Evolutionary conservation across 2,329 filamentous ascomycete species (phyloP), one percentile per base, ranked within the genome.

Genomic region (Colletotrichum tabaci): DNA sequence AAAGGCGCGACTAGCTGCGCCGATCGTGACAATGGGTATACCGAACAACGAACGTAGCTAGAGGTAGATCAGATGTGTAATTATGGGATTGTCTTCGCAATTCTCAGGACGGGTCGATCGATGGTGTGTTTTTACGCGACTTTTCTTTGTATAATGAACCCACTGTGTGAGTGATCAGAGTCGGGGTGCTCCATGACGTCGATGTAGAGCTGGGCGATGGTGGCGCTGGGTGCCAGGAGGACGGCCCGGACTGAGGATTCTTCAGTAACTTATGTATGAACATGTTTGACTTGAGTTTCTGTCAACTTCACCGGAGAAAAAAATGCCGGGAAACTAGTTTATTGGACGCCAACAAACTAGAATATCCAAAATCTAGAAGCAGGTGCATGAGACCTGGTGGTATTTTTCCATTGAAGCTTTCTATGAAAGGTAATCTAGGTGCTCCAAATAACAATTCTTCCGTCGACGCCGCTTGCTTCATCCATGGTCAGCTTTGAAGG

Each of bases 401-500:
- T 71, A 61, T 55, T 38, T 38, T 38, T 56, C 42, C 53, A 69
- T 69, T 72, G 58, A 69, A 56, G 47, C 61, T 52, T 46, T 58
- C 63, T 67, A 65, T 67, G 49, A 70, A 53, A 61, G 57, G 44
- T 77, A 68, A 74, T 79, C 80, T 90, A 94, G 62, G 87, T 85
- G 75, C 87, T 87, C 93, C 93, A 96, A 76, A 96, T 90, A 61
- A 96, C 93, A 76, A 96, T 86, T 78, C 94, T 90, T 74, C 94
- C 94, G 80, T 96, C 94, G 65, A 96, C 93, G 75, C 94, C 94
- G 80, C 92, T 95, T 74, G 93, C 93, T 95, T 77, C 73, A 76
- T 73, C 81, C 77, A 83, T 62, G 58, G 44, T 74, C 73, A 73
- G 74, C 74, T 40, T 73, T 61, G 9, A 49, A 49, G 15, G 40